Conservation (phyloP, 352 stramenopile genomes). For the Phytophthora citricola region DNA sequence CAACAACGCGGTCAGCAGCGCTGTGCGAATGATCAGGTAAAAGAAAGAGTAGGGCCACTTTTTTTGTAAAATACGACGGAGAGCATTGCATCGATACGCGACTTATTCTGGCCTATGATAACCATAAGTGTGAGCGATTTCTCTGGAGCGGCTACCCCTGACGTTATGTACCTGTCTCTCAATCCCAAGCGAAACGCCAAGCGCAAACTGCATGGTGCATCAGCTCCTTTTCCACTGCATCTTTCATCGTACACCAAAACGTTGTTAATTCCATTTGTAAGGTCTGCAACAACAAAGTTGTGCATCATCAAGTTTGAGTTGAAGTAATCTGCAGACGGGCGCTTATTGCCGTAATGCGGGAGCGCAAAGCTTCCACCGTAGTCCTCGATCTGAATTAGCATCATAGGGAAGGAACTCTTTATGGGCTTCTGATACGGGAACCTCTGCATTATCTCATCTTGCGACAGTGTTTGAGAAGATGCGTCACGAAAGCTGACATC, state of each 20-base stretch:
- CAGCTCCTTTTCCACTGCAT: slow-evolving; percentile 1
- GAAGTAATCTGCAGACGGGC: slow-evolving; percentile 13
- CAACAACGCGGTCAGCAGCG: too few species aligned
- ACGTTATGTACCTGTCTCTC: too few species aligned
- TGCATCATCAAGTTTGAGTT: slow-evolving; percentile 22
- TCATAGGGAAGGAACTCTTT: background rate
- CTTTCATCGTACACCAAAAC: slow-evolving; percentile 16
- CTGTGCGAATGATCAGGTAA: too few species aligned
- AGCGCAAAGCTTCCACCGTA: slow-evolving; percentile 11
- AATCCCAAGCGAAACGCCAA: too few species aligned
- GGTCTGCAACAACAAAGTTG: slow-evolving; percentile 14
- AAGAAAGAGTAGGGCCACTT: too few species aligned
- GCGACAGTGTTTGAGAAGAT: background rate
- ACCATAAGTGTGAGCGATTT: too few species aligned
- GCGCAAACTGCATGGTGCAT: slow-evolving; percentile 7
- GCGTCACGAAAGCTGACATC: slow-evolving; percentile 3
- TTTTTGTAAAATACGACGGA: too few species aligned
- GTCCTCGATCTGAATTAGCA: slow-evolving; percentile 17
- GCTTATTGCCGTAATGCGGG: background rate
- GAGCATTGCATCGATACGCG: too few species aligned
- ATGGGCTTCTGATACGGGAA: too few species aligned
- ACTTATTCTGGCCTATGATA: too few species aligned
- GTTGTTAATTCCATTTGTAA: slow-evolving; percentile 10
- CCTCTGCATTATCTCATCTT: too few species aligned
- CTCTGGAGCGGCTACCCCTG: too few species aligned